Evolutionary conservation across 257 asterid species (phyloP).

Genomic region (Solanum piurae): DNA sequence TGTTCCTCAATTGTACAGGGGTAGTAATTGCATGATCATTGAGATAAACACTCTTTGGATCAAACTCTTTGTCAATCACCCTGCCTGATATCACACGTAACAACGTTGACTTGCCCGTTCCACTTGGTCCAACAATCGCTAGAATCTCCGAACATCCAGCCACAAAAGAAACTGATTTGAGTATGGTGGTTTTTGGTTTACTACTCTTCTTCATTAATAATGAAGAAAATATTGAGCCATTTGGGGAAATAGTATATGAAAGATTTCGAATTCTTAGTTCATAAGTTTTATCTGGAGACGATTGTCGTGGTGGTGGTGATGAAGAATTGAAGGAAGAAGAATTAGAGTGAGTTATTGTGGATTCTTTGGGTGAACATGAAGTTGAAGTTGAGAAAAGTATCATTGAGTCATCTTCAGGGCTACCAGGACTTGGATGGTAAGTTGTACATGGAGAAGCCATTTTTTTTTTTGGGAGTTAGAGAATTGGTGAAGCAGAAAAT

Average conservation of each 20-base stretch:
- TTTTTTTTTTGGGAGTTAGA: not conserved
- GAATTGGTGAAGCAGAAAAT: not conserved
- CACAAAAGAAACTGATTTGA: conserved; percentile 57
- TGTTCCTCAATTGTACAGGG: conserved; percentile 49
- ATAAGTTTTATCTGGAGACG: conserved; percentile 23
- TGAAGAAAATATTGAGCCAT: conserved; percentile 10
- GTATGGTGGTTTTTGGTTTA: conserved; percentile 31
- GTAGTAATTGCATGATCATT: conserved; percentile 26
- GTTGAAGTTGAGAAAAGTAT: conserved; percentile 54
- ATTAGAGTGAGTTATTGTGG: conserved; percentile 20
- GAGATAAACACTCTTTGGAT: conserved; percentile 37
- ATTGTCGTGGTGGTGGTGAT: conserved; percentile 51
- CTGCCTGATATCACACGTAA: conserved; percentile 56
- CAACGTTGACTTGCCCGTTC: conserved; percentile 78
- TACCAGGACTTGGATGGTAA: not conserved
- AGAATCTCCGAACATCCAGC: conserved; percentile 63
- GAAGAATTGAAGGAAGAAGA: conserved; percentile 63
- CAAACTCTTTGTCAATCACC: conserved; percentile 34
- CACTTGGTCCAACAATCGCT: conserved; percentile 81
- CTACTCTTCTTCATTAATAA: conserved; percentile 13
- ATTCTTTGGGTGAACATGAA: conserved; percentile 38
- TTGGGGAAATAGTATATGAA: conserved; percentile 39
- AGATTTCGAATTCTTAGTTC: conserved; percentile 42
- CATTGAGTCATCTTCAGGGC: conserved; percentile 48
- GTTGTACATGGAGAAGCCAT: conserved; percentile 1